Evolutionary conservation across 192 early-diverging fungal genomes (phyloP).

Genomic region (Podila minutissima): DNA sequence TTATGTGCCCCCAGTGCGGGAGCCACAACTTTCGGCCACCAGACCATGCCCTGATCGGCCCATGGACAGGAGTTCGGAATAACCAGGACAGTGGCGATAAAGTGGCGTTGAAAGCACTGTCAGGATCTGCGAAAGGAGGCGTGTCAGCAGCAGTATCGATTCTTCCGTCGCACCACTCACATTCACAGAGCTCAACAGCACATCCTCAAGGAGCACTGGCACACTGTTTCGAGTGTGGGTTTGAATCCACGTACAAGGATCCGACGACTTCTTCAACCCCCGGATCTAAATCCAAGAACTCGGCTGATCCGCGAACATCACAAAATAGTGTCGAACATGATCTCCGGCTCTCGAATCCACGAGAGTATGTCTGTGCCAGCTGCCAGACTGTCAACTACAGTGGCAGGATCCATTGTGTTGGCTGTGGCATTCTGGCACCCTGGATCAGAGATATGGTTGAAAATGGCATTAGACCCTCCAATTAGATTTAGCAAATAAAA

Average conservation of each 20-base stretch:
- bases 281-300: not conserved
- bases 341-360: constrained; percentile 21
- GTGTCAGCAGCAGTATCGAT: not conserved
- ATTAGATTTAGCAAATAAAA: no score
- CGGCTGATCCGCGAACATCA: not conserved
- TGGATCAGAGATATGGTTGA: constrained; percentile 9
- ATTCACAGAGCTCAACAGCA: not conserved
- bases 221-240: constrained; percentile 43
- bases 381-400: constrained; percentile 35
- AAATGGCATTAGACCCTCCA: not conserved
- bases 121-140: not conserved
- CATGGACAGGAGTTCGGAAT: not conserved
- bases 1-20: constrained; percentile 45
- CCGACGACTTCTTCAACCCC: not conserved
- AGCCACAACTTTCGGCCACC: constrained; percentile 40
- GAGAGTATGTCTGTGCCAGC: constrained; percentile 35
- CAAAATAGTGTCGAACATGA: constrained; percentile 1
- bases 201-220: constrained; percentile 19
- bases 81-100: not conserved
- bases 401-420: constrained; percentile 19
- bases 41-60: constrained; percentile 6
- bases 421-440: constrained; percentile 26
- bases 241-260: constrained; percentile 8
- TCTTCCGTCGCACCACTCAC: not conserved
- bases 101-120: no score